Evolutionary conservation across 345 rosid species (phyloP), one percentile per base, ranked within the genome.

Genomic region (Eucalyptus urophylla): DNA sequence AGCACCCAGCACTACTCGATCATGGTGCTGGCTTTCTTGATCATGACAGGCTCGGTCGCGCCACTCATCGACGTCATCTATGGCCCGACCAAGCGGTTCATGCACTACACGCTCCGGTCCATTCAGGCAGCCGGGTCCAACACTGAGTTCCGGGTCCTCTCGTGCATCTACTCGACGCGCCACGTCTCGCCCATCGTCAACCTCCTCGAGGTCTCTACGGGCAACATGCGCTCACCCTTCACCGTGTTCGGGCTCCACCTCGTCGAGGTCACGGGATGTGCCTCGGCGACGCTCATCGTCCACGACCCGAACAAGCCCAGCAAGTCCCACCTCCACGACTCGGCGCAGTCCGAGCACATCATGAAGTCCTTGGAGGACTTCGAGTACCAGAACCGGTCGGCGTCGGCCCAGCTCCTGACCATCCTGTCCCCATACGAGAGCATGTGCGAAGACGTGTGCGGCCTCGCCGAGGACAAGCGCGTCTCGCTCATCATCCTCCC

Each of bases 401-500:
- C 24, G 14, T 89, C 93, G 87, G 92, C 94, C 56, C 93, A 93
- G 21, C 89, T 91, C 21, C 88, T 96, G 29, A 97, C 98, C 4
- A 92, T 92, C 8, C 86, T 96, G 37, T 97, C 97, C 9, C 94
- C 95, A 19, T 93, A 91, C 91, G 50, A 93, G 49, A 91, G 94
- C 1, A 96, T 96, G 97, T 95, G 93, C 69, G 95, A 96, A 86
- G 98, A 95, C 81, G 89, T 96, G 2, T 94, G 96, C 89, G 89
- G 89, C 40, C 89, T 96, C 9, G 97, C 97, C 2, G 95, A 95
- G 89, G 98, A 95, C 87, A 96, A 95, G 88, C 88, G 90, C 24
- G 93, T 92, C 37, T 89, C 93, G 54, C 88, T 96, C 81, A 90
- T 95, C 86, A 87, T 97, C 80, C 86, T 96, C 81, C 97, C 98